Conservation (phyloP, 1,284 basidiomycete genomes). For the Schizophyllum amplum region DNA sequence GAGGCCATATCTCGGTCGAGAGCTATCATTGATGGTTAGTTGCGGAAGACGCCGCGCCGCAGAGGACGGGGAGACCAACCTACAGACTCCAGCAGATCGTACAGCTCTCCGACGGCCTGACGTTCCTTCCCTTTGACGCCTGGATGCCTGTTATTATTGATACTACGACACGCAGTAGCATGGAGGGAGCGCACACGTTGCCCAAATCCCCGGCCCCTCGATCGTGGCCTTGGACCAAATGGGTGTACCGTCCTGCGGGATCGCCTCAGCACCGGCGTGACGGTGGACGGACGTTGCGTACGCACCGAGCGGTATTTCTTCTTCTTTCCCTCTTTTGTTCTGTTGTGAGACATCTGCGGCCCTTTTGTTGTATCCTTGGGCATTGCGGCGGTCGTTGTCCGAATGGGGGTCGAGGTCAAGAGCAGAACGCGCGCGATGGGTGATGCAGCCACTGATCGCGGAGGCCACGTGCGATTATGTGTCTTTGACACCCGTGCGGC, state of each 20-base stretch:
- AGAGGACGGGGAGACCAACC: slow-evolving; percentile 16
- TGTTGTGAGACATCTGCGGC: neutral
- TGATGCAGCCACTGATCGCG: too few species aligned
- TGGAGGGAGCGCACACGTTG: slow-evolving; percentile 43
- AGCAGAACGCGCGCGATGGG: too few species aligned
- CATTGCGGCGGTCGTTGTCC: neutral
- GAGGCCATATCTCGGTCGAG: slow-evolving; percentile 64
- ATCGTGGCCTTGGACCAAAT: slow-evolving; percentile 56
- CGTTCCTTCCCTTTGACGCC: slow-evolving; percentile 73
- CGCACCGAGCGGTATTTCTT: neutral
- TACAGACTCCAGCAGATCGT: slow-evolving; percentile 71
- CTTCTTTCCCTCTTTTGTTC: neutral
- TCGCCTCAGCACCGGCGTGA: too few species aligned
- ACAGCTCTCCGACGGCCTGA: slow-evolving; percentile 65
- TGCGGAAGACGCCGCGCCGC: neutral
- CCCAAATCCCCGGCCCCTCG: slow-evolving; percentile 77
- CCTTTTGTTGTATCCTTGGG: neutral
- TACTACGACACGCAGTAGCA: neutral
- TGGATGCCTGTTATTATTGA: slow-evolving; percentile 10
- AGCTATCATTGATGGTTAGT: slow-evolving; percentile 33
- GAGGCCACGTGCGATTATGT: neutral
- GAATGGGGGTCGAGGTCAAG: too few species aligned
- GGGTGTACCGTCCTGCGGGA: slow-evolving; percentile 48
- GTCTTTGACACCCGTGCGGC: too few species aligned
- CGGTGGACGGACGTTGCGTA: neutral